Percentiles rank a stretch among this genome's conserved stretches.
Conservation (phyloP, 75 land plant species). For the Pinus taeda region DNA sequence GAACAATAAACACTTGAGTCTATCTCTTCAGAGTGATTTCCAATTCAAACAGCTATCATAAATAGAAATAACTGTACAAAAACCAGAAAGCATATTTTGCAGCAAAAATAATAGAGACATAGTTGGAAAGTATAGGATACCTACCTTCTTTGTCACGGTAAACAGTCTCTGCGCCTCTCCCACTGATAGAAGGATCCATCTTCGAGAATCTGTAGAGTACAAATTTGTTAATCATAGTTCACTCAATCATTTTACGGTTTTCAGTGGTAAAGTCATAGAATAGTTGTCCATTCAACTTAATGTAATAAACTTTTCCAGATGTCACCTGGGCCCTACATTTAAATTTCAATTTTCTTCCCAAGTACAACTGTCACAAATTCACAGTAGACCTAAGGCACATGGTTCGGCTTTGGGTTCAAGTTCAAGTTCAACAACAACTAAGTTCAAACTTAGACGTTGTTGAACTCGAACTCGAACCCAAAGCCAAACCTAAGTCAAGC, state of each 20-base stretch:
- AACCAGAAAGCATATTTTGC: too few species aligned
- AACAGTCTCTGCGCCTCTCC: conserved; percentile 81
- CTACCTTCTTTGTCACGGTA: conserved; percentile 68
- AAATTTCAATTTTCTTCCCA: too few species aligned
- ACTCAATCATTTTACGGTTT: background rate
- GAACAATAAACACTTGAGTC: background rate
- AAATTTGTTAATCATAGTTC: background rate
- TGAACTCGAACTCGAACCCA: too few species aligned
- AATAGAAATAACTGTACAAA: background rate
- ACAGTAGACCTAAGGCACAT: too few species aligned
- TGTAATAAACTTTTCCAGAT: background rate
- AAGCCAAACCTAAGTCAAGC: too few species aligned
- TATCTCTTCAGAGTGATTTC: background rate
- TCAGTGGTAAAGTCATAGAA: background rate
- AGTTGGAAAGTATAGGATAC: background rate
- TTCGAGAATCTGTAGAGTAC: conserved; percentile 36
- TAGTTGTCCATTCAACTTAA: background rate
- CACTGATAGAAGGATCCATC: conserved; percentile 74
- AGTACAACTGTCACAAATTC: too few species aligned
- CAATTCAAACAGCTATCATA: background rate
- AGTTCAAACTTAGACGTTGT: too few species aligned
- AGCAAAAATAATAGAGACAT: background rate
- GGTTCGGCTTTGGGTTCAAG: too few species aligned
- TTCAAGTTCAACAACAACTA: too few species aligned
- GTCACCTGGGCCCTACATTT: too few species aligned